Conservation (phyloP, 164 flowering plant species). For the Annona cherimola region DNA sequence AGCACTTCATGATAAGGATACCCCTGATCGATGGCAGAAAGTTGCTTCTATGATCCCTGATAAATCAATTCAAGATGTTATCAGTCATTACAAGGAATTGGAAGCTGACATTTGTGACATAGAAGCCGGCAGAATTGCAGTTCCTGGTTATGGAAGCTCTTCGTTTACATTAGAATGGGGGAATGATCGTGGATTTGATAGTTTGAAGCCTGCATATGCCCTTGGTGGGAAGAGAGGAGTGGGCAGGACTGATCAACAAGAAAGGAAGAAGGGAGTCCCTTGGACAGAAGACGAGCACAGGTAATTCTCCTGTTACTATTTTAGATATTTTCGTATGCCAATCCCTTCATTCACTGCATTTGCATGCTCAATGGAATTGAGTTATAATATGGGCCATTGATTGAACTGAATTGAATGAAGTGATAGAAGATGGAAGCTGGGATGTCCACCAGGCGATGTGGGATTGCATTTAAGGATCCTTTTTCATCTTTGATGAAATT, state of each 20-base stretch:
- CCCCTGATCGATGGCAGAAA: constrained; percentile 66
- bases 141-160: constrained; percentile 43
- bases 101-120: constrained; percentile 64
- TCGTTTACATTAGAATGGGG: constrained; percentile 58
- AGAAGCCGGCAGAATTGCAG: constrained; percentile 65
- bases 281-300: constrained; percentile 89
- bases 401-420: background rate
- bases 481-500: too few relatives aligned
- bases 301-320: constrained; percentile 18
- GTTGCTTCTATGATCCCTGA: constrained; percentile 69
- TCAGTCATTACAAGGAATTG: constrained; percentile 52
- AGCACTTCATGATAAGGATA: constrained; percentile 53
- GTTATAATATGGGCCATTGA: background rate
- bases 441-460: background rate
- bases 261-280: constrained; percentile 78
- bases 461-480: background rate
- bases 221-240: constrained; percentile 26
- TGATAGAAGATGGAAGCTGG: background rate
- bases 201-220: constrained; percentile 38
- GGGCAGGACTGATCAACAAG: constrained; percentile 39
- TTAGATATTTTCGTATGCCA: background rate
- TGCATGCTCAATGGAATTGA: background rate
- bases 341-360: background rate
- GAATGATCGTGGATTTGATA: constrained; percentile 26
- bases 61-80: constrained; percentile 57